A percentile compares a stretch with the other conserved stretches of the same genome.
phyloP scores from a whole-genome alignment of 2,329 filamentous ascomycete genomes.

The Claviceps digitariae region DNA sequence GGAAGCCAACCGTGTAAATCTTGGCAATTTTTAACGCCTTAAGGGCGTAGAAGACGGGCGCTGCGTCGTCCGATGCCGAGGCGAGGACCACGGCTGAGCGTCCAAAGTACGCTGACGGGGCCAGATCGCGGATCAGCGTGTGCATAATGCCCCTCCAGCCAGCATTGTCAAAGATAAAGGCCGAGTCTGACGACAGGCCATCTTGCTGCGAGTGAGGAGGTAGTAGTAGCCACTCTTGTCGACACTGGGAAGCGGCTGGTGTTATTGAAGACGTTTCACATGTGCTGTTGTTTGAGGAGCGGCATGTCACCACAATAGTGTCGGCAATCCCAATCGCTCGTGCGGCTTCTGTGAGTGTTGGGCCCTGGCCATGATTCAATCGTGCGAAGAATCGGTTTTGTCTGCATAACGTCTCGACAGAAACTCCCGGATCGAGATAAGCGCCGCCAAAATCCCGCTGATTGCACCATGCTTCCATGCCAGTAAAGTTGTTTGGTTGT shows the following conservation, averaged over 20 bases:
- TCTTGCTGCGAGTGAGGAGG: conserved; percentile 11
- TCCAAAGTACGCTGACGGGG: conserved; percentile 66
- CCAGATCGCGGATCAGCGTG: conserved; percentile 67
- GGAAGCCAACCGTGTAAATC: conserved; percentile 76
- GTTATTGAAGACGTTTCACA: too few species aligned
- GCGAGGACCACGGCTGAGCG: conserved; percentile 66
- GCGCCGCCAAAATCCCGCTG: conserved; percentile 70
- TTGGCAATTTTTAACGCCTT: conserved; percentile 62
- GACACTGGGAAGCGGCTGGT: conserved; percentile 29
- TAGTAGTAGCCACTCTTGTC: conserved; percentile 10
- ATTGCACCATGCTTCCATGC: conserved; percentile 58
- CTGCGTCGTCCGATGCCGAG: conserved; percentile 59
- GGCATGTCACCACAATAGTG: conserved; percentile 54
- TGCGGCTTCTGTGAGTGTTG: conserved; percentile 59
- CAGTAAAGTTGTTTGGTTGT: conserved; percentile 47
- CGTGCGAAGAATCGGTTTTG: conserved; percentile 36
- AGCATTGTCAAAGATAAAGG: conserved; percentile 66
- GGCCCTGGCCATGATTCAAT: conserved; percentile 36
- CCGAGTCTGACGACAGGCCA: conserved; percentile 33
- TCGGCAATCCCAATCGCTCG: conserved; percentile 69
- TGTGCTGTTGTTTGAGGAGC: conserved; percentile 20
- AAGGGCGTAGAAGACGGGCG: conserved; percentile 65
- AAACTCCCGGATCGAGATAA: conserved; percentile 62
- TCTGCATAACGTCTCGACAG: conserved; percentile 46
- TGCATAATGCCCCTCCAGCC: conserved; percentile 77